A percentile compares a stretch with the other conserved stretches of the same genome.
Evolutionary conservation across 148 eudicot genomes (phyloP).

Genomic region (Tetragonia tetragonoides): DNA sequence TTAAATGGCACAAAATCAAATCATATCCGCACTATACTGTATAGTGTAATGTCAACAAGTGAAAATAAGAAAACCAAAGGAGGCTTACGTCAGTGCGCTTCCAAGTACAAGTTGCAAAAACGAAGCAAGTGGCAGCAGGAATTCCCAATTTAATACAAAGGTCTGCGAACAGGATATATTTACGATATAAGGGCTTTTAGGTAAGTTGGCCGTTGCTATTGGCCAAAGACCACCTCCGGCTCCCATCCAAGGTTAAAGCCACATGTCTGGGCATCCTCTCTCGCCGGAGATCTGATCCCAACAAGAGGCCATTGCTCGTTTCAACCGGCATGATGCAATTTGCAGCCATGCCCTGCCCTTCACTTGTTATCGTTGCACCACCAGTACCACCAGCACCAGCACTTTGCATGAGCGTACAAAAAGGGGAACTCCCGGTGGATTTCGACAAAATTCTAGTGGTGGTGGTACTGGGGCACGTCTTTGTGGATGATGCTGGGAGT

Average conservation of each 20-base stretch:
- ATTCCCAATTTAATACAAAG: constrained; percentile 23
- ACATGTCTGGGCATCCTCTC: constrained; percentile 20
- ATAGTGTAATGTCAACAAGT: too few species aligned
- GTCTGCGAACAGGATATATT: neutral
- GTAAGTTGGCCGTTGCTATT: neutral
- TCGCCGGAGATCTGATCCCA: neutral
- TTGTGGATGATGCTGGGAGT: neutral
- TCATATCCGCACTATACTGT: too few species aligned
- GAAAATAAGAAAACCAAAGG: neutral
- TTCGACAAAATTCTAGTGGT: too few species aligned
- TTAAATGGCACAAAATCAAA: too few species aligned
- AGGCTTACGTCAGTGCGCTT: constrained; percentile 11
- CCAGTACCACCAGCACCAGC: neutral
- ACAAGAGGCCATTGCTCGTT: neutral
- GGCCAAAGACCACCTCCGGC: too few species aligned
- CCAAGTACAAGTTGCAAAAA: neutral
- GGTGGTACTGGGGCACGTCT: too few species aligned
- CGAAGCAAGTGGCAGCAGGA: constrained; percentile 4
- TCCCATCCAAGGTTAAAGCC: constrained; percentile 15
- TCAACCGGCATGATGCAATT: neutral
- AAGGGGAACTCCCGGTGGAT: too few species aligned
- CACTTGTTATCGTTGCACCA: too few species aligned
- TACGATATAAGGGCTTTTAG: constrained; percentile 10
- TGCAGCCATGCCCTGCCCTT: neutral
- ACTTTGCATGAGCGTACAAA: too few species aligned